A percentile compares a stretch with the other conserved stretches of the same genome.
Conservation (phyloP, 2,329 filamentous ascomycete species). For the Penicillium digitatum region DNA sequence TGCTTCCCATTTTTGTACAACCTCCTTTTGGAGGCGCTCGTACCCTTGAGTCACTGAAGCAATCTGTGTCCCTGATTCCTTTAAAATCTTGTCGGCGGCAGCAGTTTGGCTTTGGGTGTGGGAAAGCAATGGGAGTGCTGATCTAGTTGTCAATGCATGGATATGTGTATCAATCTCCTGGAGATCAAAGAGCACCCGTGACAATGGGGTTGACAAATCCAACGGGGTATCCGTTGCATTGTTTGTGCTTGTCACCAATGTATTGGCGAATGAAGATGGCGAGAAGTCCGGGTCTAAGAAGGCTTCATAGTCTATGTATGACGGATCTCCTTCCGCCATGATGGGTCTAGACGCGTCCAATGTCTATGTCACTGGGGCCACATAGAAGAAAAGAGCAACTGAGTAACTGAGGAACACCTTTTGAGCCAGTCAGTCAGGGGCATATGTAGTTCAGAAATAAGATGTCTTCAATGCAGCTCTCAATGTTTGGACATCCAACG, state of each 20-base stretch:
- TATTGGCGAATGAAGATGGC: slow-evolving; percentile 78
- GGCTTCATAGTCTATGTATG: slow-evolving; percentile 93
- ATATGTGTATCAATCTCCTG: slow-evolving; percentile 97
- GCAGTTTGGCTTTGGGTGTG: slow-evolving; percentile 72
- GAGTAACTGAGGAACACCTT: neutral
- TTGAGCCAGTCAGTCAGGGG: neutral
- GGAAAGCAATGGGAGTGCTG: slow-evolving; percentile 73
- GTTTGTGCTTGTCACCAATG: slow-evolving; percentile 83
- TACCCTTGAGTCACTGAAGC: slow-evolving; percentile 79
- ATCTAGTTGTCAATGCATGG: slow-evolving; percentile 78
- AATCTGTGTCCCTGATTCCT: slow-evolving; percentile 75
- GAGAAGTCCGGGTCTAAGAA: slow-evolving; percentile 83
- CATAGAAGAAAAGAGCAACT: slow-evolving; percentile 1
- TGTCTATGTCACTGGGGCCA: neutral
- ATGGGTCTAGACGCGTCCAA: slow-evolving; percentile 8
- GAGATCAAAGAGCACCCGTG: slow-evolving; percentile 89
- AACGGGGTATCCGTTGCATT: slow-evolving; percentile 84
- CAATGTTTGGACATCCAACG: slow-evolving; percentile 2
- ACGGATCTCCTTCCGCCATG: slow-evolving; percentile 50
- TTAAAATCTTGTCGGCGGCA: slow-evolving; percentile 67
- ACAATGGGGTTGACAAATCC: slow-evolving; percentile 90
- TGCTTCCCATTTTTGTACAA: slow-evolving; percentile 76
- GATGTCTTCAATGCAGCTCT: neutral
- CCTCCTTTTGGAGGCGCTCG: slow-evolving; percentile 77
- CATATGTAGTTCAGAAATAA: neutral